Percentiles rank a stretch among this genome's conserved stretches.
Conservation (phyloP, 805 yeast species). For the Candida multigemmis region DNA sequence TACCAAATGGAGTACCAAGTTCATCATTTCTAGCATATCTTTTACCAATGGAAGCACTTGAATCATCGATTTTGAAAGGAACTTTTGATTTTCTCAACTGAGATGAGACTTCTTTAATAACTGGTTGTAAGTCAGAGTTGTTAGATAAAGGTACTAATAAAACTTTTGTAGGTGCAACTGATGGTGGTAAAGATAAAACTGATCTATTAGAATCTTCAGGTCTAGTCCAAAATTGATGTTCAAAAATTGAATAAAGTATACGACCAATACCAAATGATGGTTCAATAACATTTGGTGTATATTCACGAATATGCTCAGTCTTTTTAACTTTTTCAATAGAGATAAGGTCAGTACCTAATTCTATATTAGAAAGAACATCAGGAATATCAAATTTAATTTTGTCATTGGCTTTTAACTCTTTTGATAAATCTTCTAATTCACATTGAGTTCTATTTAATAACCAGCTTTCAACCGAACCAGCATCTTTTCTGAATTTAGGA, state of each 20-base stretch:
- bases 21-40: constrained; percentile 98
- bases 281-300: constrained; percentile 93
- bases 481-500: constrained; percentile 95
- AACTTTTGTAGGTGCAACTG: constrained; percentile 97
- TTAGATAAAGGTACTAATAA: constrained; percentile 88
- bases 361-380: constrained; percentile 57
- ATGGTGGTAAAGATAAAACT: constrained; percentile 86
- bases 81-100: constrained; percentile 71
- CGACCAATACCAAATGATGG: constrained; percentile 99
- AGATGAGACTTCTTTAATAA: constrained; percentile 59
- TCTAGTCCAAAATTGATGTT: constrained; percentile 92
- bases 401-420: constrained; percentile 53
- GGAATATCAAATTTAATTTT: constrained; percentile 60
- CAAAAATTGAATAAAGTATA: constrained; percentile 85
- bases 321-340: constrained; percentile 69
- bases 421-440: constrained; percentile 69
- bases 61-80: constrained; percentile 94
- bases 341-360: constrained; percentile 64
- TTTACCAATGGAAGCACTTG: constrained; percentile 95
- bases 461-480: constrained; percentile 84
- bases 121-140: constrained; percentile 71
- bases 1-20: constrained; percentile 97
- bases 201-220: constrained; percentile 80
- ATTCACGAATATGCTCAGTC: constrained; percentile 90
- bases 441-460: constrained; percentile 69